These are phyloP conservation scores for Amoebophrya sp. DNA, from an alignment of 169 alveolate species.

Conservation along the genomic window DNA sequence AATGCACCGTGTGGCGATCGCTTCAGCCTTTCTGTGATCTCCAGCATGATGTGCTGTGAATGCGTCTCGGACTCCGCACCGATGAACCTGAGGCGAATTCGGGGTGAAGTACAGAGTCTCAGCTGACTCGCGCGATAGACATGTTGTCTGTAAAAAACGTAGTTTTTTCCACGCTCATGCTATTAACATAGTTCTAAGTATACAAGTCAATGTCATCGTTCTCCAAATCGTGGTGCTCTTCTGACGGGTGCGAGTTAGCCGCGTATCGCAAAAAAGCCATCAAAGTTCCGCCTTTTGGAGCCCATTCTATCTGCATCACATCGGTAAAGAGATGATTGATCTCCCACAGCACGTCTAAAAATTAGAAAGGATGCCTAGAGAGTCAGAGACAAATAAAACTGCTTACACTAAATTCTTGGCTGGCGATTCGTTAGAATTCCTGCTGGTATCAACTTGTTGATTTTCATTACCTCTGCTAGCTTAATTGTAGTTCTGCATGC, in stretches of 20 bases:
- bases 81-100: no score
- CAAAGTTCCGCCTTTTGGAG: not conserved
- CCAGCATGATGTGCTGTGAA: slow-evolving; percentile 3
- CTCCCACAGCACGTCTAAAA: not conserved
- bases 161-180: no score
- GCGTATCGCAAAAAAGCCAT: slow-evolving; percentile 6
- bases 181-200: no score
- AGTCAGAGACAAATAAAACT: no score
- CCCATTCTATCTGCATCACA: not conserved
- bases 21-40: not conserved
- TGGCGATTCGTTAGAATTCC: no score
- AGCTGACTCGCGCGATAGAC: no score
- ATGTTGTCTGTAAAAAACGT: no score
- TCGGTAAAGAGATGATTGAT: not conserved
- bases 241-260: not conserved
- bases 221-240: not conserved
- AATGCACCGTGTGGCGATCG: not conserved
- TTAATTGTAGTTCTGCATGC: not conserved
- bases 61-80: slow-evolving; percentile 25
- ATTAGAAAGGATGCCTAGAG: no score
- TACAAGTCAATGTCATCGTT: not conserved
- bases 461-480: no score
- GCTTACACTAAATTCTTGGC: no score
- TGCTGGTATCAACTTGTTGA: no score
- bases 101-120: no score